Evolutionary conservation across 306 rosid species (phyloP).

Genomic region (Quillaja saponaria): DNA sequence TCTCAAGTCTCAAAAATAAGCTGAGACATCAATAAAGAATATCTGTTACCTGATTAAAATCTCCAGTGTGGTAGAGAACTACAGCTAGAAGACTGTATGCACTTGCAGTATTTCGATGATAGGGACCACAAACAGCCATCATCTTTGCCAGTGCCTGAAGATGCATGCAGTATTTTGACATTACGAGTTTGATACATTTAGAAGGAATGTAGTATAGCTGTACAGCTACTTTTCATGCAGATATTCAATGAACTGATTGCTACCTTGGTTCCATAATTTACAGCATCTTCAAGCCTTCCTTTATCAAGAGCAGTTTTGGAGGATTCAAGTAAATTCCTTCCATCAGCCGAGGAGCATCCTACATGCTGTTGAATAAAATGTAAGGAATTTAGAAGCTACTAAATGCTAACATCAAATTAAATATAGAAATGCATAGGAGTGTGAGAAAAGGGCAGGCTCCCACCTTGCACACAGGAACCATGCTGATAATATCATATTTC

Average conservation of each 20-base stretch:
- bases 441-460: conserved; percentile 11
- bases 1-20: too few species aligned
- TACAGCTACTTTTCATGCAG: background rate
- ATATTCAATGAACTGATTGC: conserved; percentile 14
- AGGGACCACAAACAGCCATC: conserved; percentile 92
- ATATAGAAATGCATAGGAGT: conserved; percentile 2
- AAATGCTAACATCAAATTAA: background rate
- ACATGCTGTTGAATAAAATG: conserved; percentile 62
- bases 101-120: conserved; percentile 93
- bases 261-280: conserved; percentile 93
- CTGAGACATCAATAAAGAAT: too few species aligned
- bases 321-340: conserved; percentile 85
- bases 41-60: conserved; percentile 78
- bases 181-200: conserved; percentile 13
- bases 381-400: background rate
- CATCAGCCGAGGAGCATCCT: conserved; percentile 83
- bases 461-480: conserved; percentile 96
- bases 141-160: conserved; percentile 82
- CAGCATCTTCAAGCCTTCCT: conserved; percentile 98
- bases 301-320: conserved; percentile 94
- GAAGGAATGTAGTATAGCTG: background rate
- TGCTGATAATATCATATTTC: conserved; percentile 66
- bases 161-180: conserved; percentile 24
- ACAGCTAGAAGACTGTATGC: conserved; percentile 97
- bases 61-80: conserved; percentile 98